These are phyloP conservation scores for Tetracentron sinense DNA, from an alignment of 164 flowering plant genomes.

Conservation along the genomic window DNA sequence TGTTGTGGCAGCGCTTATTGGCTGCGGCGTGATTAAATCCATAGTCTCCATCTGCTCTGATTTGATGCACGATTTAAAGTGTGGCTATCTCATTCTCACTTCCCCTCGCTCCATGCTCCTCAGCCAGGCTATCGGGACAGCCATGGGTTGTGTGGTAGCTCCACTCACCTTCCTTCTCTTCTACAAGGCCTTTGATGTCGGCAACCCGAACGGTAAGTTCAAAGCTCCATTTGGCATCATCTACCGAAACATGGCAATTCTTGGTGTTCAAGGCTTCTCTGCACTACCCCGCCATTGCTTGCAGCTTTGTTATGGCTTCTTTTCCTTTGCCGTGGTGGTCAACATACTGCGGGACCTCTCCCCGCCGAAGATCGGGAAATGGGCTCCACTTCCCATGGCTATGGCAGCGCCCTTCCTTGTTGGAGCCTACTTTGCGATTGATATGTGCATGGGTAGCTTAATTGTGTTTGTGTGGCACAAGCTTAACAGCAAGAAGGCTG, in stretches of 20 bases:
- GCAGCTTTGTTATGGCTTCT: constrained; percentile 78
- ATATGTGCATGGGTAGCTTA: constrained; percentile 88
- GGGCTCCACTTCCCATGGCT: constrained; percentile 88
- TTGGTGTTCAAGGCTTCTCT: constrained; percentile 88
- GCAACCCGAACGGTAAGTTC: constrained; percentile 72
- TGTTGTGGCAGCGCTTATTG: constrained; percentile 85
- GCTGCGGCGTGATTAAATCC: constrained; percentile 80
- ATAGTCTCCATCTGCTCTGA: constrained; percentile 75
- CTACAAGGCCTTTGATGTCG: constrained; percentile 91
- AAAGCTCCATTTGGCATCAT: constrained; percentile 86
- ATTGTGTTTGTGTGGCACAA: constrained; percentile 71
- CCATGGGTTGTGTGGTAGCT: constrained; percentile 86
- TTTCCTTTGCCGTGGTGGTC: constrained; percentile 54
- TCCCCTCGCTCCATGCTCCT: constrained; percentile 86
- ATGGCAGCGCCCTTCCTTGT: constrained; percentile 95
- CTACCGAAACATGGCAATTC: constrained; percentile 88
- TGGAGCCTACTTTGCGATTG: constrained; percentile 83
- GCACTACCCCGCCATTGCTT: constrained; percentile 81
- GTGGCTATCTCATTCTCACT: constrained; percentile 80
- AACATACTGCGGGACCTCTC: constrained; percentile 57
- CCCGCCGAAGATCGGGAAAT: constrained; percentile 49
- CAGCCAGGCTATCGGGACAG: constrained; percentile 80
- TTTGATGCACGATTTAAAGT: constrained; percentile 90
- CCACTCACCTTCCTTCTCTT: constrained; percentile 82
- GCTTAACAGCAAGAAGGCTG: constrained; percentile 49